These are phyloP conservation scores for Erodium chrysanthum DNA, from an alignment of 441 rosid genomes.

Conservation along the genomic window DNA sequence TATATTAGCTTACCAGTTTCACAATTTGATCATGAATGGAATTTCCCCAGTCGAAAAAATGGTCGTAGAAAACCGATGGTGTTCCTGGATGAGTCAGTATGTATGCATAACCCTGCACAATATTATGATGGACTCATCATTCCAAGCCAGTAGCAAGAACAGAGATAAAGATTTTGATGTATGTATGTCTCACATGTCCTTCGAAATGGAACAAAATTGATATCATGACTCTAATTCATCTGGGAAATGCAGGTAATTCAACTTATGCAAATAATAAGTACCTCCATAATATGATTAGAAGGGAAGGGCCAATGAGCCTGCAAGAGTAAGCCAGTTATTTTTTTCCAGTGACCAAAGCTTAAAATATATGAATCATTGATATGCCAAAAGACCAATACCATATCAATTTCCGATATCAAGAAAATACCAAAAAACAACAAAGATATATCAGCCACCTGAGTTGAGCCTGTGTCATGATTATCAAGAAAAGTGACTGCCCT, in stretches of 20 bases:
- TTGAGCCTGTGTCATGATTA: constrained; percentile 92
- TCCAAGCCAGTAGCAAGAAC: no score
- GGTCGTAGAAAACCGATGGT: constrained; percentile 76
- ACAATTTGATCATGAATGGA: constrained; percentile 63
- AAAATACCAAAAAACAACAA: background rate
- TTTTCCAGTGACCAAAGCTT: background rate
- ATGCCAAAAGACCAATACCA: background rate
- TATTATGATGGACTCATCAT: no score
- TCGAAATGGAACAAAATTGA: no score
- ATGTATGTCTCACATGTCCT: no score
- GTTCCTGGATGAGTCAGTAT: constrained; percentile 85
- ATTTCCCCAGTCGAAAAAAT: constrained; percentile 65
- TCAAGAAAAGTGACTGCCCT: constrained; percentile 85
- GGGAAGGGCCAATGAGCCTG: constrained; percentile 98
- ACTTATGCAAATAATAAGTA: no score
- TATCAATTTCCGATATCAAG: no score
- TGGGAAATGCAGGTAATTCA: no score
- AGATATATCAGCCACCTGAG: constrained; percentile 40
- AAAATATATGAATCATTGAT: constrained; percentile 5
- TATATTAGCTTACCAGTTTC: constrained; percentile 40
- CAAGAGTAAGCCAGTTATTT: constrained; percentile 19
- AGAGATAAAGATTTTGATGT: no score
- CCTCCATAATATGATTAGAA: constrained; percentile 81
- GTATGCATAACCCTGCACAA: constrained; percentile 67
- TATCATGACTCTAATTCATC: no score